phyloP scores from a whole-genome alignment of 306 rosid genomes.

The Ochetophila trinervis region DNA sequence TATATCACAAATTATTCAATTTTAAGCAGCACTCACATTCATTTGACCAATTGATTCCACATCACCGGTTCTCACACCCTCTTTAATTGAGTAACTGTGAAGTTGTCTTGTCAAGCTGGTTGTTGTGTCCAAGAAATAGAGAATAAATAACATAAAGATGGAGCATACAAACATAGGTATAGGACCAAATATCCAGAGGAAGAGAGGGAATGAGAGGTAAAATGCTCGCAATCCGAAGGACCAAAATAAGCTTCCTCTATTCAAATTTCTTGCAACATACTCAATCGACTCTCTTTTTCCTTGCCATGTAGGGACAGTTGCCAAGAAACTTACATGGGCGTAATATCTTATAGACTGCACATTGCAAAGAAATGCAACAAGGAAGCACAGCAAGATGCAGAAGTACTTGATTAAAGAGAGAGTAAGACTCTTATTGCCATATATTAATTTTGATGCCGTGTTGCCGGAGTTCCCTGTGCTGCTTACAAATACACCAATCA shows the following conservation, averaged over 20 bases:
- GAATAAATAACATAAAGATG: slow-evolving; percentile 45
- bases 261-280: slow-evolving; percentile 57
- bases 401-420: slow-evolving; percentile 53
- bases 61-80: slow-evolving; percentile 27
- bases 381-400: slow-evolving; percentile 68
- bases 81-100: slow-evolving; percentile 46
- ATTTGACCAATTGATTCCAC: slow-evolving; percentile 38
- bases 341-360: slow-evolving; percentile 83
- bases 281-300: slow-evolving; percentile 42
- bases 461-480: slow-evolving; percentile 33
- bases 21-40: slow-evolving; percentile 1
- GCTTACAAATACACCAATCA: slow-evolving; percentile 74
- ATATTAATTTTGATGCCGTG: slow-evolving; percentile 38
- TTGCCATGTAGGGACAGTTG: slow-evolving; percentile 64
- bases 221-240: slow-evolving; percentile 79
- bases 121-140: slow-evolving; percentile 81
- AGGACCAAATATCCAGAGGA: slow-evolving; percentile 89
- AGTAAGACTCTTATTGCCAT: slow-evolving; percentile 53
- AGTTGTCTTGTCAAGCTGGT: slow-evolving; percentile 56
- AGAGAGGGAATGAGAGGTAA: slow-evolving; percentile 75
- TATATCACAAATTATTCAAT: slow-evolving; percentile 3
- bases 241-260: slow-evolving; percentile 72
- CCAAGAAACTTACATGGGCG: slow-evolving; percentile 79
- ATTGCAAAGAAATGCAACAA: slow-evolving; percentile 80
- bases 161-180: slow-evolving; percentile 75